Evolutionary conservation across 495 filamentous ascomycete species (phyloP).

Genomic region (Usnea hakonensis): DNA sequence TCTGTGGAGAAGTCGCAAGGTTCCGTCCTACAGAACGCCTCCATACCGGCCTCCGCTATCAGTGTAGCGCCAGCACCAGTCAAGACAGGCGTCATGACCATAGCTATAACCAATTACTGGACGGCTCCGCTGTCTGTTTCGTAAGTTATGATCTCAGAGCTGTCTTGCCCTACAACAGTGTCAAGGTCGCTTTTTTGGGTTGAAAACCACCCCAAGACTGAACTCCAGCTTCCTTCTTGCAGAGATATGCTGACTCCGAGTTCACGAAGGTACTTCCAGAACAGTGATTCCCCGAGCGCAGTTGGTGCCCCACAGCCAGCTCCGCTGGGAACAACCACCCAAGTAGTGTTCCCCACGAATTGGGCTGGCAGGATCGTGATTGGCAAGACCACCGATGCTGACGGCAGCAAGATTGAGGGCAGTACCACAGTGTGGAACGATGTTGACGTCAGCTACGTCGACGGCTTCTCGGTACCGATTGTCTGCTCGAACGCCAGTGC

Average conservation of each 20-base stretch:
- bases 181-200: no score
- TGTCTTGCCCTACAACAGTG: not conserved
- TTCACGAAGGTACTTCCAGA: no score
- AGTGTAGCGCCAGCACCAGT: conserved; percentile 11
- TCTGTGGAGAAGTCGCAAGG: conserved; percentile 2
- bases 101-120: conserved; percentile 13
- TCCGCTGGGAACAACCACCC: conserved; percentile 12
- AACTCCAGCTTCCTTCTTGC: no score
- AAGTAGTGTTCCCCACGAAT: conserved; percentile 17
- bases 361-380: conserved; percentile 23
- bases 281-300: conserved; percentile 5
- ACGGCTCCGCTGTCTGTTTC: conserved; percentile 13
- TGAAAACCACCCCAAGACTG: no score
- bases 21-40: not conserved
- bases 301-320: conserved; percentile 3
- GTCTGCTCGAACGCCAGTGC: conserved; percentile 22
- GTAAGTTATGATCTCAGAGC: no score
- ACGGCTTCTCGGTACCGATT: conserved; percentile 28
- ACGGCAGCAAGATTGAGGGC: conserved; percentile 23
- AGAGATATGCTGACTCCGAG: no score
- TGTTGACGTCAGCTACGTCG: conserved; percentile 24
- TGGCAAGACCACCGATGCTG: conserved; percentile 14
- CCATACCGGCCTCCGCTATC: conserved; percentile 5
- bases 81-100: conserved; percentile 11
- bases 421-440: conserved; percentile 18